Base-by-base conservation (phyloP, 306 rosid genomes). In the Glycyrrhiza uralensis region DNA sequence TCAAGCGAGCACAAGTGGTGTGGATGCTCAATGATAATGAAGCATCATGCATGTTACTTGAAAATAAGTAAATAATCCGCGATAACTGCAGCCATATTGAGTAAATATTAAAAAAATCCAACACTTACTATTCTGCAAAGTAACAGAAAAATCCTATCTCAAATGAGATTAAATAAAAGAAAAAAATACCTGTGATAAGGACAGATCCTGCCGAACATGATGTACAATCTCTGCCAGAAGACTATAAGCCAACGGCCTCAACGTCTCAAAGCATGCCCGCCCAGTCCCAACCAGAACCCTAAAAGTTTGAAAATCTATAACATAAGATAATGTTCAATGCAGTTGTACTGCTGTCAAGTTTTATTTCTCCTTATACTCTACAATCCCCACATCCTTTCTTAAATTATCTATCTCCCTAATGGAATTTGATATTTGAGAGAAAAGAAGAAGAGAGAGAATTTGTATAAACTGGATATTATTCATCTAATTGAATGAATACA, bases 11-110 rank as follows among this genome's bases (percentile, higher is more conserved):
- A 79, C 97, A 94, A 39, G 99, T 94, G 46, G 99, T 94, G 82
- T 94, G 99, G 80, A 94, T 89, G 88, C 97, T 91, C 83, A 94
- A 86, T 5, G 97, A 86, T 77, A 94, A 82, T 14, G 99, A 94
- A 36, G 99, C 99, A 10, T 94, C 99, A 38, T 94, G 99, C 99
- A 94, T 94, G 80, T 91, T 94, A 78, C 97, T 94, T 46, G 99
- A 94, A 85, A 91, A 94, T 84, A 94, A 87, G 86, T 91, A 94
- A 70, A 94, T 94, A 71, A 94, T 94, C 72, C 96, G 93, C 5
- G 99, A 91, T 76, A 94, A 79, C 99, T 94, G 96, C 91, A 87
- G 33, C 76, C 79, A 47, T 24, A 71, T 42, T 81, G 1, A 7
- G 45, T 55, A 51, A 76, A 39, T 28, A n/a, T 8, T 11, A 57